A percentile compares a stretch with the other conserved stretches of the same genome.
phyloP scores from a whole-genome alignment of 352 stramenopile species.

The Phytopythium sindhum region DNA sequence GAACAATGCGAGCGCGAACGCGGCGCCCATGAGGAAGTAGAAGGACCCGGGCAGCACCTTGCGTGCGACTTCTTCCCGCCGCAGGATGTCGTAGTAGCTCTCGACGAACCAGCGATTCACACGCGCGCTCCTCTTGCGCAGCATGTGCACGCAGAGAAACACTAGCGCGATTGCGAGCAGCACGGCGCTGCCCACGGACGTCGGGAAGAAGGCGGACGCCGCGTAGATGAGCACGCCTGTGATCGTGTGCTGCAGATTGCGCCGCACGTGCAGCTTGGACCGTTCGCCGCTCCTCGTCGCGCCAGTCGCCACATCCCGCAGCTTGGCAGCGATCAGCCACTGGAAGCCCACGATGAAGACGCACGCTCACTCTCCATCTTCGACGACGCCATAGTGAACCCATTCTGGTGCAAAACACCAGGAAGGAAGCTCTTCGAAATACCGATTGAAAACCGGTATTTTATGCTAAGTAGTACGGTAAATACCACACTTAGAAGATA shows the following conservation, averaged over 20 bases:
- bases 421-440: too few relatives aligned
- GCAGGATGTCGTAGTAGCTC: conserved; percentile 42
- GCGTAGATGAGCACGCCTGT: conserved; percentile 49
- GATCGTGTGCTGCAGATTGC: conserved; percentile 46
- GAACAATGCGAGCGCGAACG: conserved; percentile 37
- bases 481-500: neutral
- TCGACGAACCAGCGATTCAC: conserved; percentile 37
- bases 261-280: conserved; percentile 39
- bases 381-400: neutral
- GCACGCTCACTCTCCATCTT: neutral
- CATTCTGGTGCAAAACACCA: neutral
- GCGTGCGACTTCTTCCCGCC: conserved; percentile 36
- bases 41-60: conserved; percentile 40
- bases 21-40: conserved; percentile 56
- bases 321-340: conserved; percentile 12
- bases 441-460: too few relatives aligned
- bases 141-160: conserved; percentile 32
- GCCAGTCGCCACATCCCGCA: neutral
- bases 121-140: conserved; percentile 24
- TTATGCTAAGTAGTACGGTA: too few relatives aligned
- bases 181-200: conserved; percentile 12
- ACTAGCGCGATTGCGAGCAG: conserved; percentile 29
- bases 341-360: conserved; percentile 19
- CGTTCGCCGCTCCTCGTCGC: neutral
- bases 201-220: conserved; percentile 23